Base-by-base conservation (phyloP, 2,329 filamentous ascomycete species). In the Cladophialophora immunda region DNA sequence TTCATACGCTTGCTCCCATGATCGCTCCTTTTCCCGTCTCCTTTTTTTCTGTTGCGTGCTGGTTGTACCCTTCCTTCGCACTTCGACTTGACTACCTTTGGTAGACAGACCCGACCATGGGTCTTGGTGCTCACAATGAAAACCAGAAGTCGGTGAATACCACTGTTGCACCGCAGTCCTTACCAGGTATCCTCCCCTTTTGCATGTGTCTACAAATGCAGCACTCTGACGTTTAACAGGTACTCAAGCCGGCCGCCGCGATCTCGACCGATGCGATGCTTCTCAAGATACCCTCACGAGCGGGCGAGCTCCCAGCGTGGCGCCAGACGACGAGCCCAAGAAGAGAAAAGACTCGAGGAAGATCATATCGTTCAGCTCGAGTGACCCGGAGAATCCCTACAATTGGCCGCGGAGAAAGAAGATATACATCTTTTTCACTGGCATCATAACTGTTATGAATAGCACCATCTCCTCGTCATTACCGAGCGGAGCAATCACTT, bases 391-490 rank as follows among this genome's bases (percentile, higher is more conserved):
- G 8, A 72, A 73, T 56, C 74, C 74, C 8, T 69, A 74, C 63
- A 75, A 75, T 52, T 75, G 72, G 72, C 64, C 71, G 3, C 63
- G 38, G 52, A 56, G 66, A 38, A 77, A 75, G 69, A 81, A 80
- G 65, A 64, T 75, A 6, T 74, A 78, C 29, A 71, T 80, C n/a
- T 70, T 80, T 30, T 57, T 73, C 8, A 72, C 76, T 29, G 79
- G 79, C 58, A 75, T 78, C 52, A 71, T 78, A 68, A 74, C 78
- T 5, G 76, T 79, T 11, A 72, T 81, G 27, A 80, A 80, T 60
- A 78, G 77, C 61, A 78, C 78, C 6, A 71, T 81, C 47, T 76
- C 76, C 3, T 75, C 78, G 4, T 77, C 78, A 4, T 66, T 81
- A 13, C 78, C 79, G 15, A 79, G 78, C 70, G 79, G 79, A 70